Evolutionary conservation across 768 basidiomycete species (phyloP).

Genomic region (Rhodotorula graminis): DNA sequence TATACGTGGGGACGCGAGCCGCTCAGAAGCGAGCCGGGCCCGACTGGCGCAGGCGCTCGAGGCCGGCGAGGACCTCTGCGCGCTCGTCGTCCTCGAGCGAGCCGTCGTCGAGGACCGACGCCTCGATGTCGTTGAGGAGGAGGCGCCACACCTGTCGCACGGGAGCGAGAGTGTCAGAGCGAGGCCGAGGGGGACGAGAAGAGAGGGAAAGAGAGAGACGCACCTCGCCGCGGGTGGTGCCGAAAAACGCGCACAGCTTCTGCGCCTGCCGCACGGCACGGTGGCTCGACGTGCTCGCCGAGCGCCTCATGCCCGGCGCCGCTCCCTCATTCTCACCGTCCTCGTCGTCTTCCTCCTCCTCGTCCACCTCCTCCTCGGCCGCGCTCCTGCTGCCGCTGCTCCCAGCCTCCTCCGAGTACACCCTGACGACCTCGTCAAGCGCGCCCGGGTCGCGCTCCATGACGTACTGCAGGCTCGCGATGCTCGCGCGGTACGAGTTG

Average conservation of each 20-base stretch:
- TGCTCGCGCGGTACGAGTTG: slow-evolving; percentile 19
- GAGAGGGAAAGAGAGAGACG: background rate
- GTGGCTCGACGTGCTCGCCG: background rate
- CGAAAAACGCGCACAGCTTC: slow-evolving; percentile 31
- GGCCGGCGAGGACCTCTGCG: slow-evolving; percentile 9
- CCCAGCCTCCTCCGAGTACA: background rate
- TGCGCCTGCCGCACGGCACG: slow-evolving; percentile 27
- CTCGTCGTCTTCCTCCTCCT: background rate
- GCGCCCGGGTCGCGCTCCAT: slow-evolving; percentile 21
- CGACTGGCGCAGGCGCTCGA: slow-evolving; percentile 8
- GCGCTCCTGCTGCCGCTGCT: background rate
- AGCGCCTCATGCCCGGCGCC: background rate
- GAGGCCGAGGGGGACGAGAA: accelerated
- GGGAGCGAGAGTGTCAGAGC: too few species aligned
- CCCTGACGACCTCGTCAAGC: slow-evolving; percentile 24
- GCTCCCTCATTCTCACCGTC: too few species aligned
- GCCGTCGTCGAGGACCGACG: slow-evolving; percentile 21
- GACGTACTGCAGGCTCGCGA: slow-evolving; percentile 30
- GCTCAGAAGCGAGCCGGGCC: background rate
- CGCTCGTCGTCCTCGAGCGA: slow-evolving; percentile 32
- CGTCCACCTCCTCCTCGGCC: background rate
- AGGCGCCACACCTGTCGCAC: slow-evolving; percentile 22
- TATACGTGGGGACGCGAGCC: too few species aligned
- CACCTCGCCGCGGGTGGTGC: slow-evolving; percentile 34
- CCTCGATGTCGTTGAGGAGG: slow-evolving; percentile 28